These are phyloP conservation scores for Aspergillus pseudotamarii DNA, from an alignment of 2,329 filamentous ascomycete species.

Conservation along the genomic window DNA sequence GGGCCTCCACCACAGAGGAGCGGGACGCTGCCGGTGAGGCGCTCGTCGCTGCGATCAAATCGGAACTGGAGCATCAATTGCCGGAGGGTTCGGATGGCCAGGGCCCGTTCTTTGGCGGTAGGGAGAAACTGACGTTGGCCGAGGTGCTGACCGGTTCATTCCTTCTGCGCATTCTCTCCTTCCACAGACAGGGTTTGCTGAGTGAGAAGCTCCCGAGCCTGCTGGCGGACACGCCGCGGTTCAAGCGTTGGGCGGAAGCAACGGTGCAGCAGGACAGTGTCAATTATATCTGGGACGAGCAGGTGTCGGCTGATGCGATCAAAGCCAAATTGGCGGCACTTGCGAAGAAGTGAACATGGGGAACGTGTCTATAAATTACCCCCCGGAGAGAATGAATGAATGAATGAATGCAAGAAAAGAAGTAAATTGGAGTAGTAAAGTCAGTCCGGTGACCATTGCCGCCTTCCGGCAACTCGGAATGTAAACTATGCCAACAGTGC, in stretches of 20 bases:
- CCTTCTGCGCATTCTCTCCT: conserved; percentile 61
- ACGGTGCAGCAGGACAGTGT: conserved; percentile 68
- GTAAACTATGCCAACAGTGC: not conserved
- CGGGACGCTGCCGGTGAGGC: conserved; percentile 53
- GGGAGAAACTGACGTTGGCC: conserved; percentile 67
- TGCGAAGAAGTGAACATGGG: not conserved
- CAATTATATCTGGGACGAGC: conserved; percentile 62
- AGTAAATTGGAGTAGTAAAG: too few species aligned
- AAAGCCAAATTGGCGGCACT: conserved; percentile 44
- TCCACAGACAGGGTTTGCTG: conserved; percentile 54
- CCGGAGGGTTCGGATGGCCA: conserved; percentile 40
- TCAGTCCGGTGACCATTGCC: not conserved
- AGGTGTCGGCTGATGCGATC: conserved; percentile 45
- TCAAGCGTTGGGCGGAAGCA: conserved; percentile 67
- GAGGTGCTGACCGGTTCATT: conserved; percentile 65
- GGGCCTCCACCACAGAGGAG: conserved; percentile 54
- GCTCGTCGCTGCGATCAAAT: conserved; percentile 60
- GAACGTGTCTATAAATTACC: not conserved
- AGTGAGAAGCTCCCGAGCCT: conserved; percentile 51
- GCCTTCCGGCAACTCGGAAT: not conserved
- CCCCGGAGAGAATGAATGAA: not conserved
- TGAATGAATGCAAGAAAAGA: not conserved
- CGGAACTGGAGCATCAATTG: conserved; percentile 75
- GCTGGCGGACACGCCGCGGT: conserved; percentile 63
- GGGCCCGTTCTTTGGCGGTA: conserved; percentile 66